Evolutionary conservation across 768 basidiomycete genomes (phyloP).

Genomic region (Boletus reticulatus): DNA sequence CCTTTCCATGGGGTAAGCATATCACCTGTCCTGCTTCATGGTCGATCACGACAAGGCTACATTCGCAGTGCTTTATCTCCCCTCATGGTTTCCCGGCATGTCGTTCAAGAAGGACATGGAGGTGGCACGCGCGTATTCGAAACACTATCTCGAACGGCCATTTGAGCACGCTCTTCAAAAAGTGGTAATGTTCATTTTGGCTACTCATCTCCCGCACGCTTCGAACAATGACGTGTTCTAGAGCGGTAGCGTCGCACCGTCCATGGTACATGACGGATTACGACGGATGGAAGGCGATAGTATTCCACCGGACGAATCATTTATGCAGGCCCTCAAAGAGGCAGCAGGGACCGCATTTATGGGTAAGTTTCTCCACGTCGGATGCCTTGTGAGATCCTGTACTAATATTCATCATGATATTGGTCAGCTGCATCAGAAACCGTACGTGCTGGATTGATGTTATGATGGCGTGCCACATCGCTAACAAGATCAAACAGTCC

Average conservation of each 20-base stretch:
- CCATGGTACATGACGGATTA: background rate
- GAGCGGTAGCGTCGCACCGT: background rate
- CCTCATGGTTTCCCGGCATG: background rate
- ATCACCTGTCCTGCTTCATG: too few relatives aligned
- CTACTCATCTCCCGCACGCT: background rate
- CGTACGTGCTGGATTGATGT: background rate
- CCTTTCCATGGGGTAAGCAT: background rate
- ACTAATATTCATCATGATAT: background rate
- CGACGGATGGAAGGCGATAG: background rate
- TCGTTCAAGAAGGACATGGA: background rate
- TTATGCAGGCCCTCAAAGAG: background rate
- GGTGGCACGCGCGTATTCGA: background rate
- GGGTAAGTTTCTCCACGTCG: background rate
- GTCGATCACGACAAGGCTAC: background rate
- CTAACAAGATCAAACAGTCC: too few relatives aligned
- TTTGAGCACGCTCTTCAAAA: background rate
- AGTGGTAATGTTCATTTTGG: background rate
- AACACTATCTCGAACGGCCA: background rate
- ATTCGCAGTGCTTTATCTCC: background rate
- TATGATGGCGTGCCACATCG: background rate
- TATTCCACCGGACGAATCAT: background rate
- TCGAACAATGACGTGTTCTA: background rate
- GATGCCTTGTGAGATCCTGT: too few relatives aligned
- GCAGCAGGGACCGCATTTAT: background rate
- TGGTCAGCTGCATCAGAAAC: background rate